phyloP scores from a whole-genome alignment of 805 yeast species.

The Kodamaea restingae region DNA sequence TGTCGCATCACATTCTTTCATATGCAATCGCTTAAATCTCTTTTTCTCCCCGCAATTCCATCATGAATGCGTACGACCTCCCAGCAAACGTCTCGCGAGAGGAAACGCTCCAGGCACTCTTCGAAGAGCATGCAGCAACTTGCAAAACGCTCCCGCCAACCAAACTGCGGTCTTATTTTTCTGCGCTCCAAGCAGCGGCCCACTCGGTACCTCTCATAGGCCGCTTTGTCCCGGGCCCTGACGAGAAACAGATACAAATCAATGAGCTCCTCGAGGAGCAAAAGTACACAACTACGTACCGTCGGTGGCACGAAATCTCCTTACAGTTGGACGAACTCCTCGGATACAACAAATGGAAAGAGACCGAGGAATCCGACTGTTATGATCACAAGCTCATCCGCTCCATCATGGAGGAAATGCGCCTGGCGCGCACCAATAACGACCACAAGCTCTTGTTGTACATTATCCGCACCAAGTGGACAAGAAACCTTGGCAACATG shows the following conservation, averaged over 20 bases:
- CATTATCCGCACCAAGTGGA: conserved; percentile 78
- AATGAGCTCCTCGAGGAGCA: conserved; percentile 26
- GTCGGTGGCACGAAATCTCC: conserved; percentile 67
- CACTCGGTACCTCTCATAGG: conserved; percentile 5
- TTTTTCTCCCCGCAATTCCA: not conserved
- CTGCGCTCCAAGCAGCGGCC: too few relatives aligned
- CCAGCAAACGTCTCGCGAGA: not conserved
- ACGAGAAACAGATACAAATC: conserved; percentile 22
- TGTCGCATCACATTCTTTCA: not conserved
- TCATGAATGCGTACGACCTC: conserved; percentile 3
- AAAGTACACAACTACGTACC: conserved; percentile 38
- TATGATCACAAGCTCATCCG: conserved; percentile 69
- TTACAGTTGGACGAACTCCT: conserved; percentile 59
- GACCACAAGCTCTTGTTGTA: conserved; percentile 65
- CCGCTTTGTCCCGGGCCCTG: conserved; percentile 17
- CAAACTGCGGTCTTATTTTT: conserved; percentile 1
- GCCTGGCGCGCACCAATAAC: conserved; percentile 50
- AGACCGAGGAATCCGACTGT: conserved; percentile 51
- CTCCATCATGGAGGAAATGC: conserved; percentile 50
- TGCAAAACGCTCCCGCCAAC: not conserved
- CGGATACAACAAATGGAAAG: conserved; percentile 72
- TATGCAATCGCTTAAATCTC: not conserved
- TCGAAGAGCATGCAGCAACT: conserved; percentile 5
- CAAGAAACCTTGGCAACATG: conserved; percentile 80
- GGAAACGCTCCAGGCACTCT: conserved; percentile 7